These are phyloP conservation scores for Penicillium salamii DNA, from an alignment of 495 filamentous ascomycete genomes.

Conservation along the genomic window DNA sequence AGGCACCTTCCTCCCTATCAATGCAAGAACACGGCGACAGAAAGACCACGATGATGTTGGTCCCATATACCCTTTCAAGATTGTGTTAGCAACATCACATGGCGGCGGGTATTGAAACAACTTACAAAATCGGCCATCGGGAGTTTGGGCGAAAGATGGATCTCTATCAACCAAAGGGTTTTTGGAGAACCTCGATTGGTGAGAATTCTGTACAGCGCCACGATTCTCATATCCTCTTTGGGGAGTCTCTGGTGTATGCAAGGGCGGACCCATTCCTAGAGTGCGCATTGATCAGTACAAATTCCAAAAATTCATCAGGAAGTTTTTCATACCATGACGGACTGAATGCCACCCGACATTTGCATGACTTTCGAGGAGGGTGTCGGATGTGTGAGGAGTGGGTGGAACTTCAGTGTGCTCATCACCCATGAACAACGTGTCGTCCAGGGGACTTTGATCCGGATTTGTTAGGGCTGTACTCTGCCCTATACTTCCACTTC, in stretches of 20 bases:
- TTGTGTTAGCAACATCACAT: background rate
- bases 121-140: constrained; percentile 31
- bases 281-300: background rate
- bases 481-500: background rate
- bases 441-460: background rate
- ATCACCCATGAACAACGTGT: constrained; percentile 3
- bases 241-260: constrained; percentile 1
- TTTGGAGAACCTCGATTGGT: constrained; percentile 22
- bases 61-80: constrained; percentile 27
- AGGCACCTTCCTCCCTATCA: constrained; percentile 25
- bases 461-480: background rate
- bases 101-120: background rate
- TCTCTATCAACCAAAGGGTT: constrained; percentile 32
- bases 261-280: constrained; percentile 5
- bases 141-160: constrained; percentile 26
- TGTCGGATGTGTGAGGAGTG: constrained; percentile 1
- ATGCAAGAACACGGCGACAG: constrained; percentile 27
- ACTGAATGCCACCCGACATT: constrained; percentile 6
- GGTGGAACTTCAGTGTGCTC: constrained; percentile 4
- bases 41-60: constrained; percentile 37
- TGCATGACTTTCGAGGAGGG: background rate
- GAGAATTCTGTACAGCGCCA: constrained; percentile 14
- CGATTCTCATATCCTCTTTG: constrained; percentile 1
- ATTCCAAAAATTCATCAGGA: background rate
- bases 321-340: constrained; percentile 4